Evolutionary conservation across 129 eudicot species (phyloP).

Genomic region (carrot (Daucus carota)): DNA sequence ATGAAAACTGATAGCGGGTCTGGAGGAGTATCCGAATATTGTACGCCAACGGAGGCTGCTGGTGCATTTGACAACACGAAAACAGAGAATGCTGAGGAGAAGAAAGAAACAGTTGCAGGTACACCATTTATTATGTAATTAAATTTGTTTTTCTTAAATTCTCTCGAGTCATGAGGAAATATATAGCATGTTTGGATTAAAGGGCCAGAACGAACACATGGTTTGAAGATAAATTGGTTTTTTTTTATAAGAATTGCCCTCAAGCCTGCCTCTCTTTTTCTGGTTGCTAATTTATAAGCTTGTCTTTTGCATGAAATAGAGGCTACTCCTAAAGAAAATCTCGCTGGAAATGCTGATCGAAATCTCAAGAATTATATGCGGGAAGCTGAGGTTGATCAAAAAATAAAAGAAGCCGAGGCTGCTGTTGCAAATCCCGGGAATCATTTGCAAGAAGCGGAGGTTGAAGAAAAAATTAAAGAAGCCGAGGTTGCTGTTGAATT

Average conservation of each 20-base stretch:
- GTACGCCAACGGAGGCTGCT: constrained; percentile 8
- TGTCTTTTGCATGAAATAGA: background rate
- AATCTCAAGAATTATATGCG: background rate
- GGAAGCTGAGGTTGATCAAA: constrained; percentile 1
- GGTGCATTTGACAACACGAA: background rate
- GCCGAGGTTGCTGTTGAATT: background rate
- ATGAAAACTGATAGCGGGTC: constrained; percentile 1
- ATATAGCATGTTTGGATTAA: no score
- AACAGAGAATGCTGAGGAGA: background rate
- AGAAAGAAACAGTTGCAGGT: constrained; percentile 14
- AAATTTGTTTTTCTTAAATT: background rate
- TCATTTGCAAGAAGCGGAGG: background rate
- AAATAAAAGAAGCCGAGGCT: constrained; percentile 6
- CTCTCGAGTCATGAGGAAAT: background rate
- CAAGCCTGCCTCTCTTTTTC: background rate
- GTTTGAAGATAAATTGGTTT: background rate
- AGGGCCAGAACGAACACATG: background rate
- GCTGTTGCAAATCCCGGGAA: background rate
- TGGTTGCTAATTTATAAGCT: background rate
- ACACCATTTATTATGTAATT: background rate
- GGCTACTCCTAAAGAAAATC: background rate
- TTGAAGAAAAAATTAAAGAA: background rate
- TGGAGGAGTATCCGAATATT: constrained; percentile 4
- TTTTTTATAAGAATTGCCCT: background rate
- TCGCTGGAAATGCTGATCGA: background rate